Conservation (phyloP, 768 basidiomycete genomes). For the Kwoniella heveanensis region DNA sequence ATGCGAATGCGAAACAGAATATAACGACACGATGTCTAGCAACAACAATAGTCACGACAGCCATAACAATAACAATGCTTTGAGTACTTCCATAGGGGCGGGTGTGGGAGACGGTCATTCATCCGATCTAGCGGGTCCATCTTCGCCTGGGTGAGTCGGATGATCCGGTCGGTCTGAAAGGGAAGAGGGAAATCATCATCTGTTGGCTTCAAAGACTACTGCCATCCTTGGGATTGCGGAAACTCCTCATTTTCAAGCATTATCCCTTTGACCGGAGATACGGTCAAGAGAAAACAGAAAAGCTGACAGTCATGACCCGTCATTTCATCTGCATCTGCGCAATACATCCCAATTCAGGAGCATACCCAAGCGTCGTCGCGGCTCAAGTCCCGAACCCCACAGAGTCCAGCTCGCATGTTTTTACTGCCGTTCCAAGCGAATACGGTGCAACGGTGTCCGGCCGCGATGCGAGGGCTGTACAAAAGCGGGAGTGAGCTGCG, state of each 20-base stretch:
- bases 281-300: too few species aligned
- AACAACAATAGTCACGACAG: neutral
- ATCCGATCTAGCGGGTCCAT: conserved; percentile 11
- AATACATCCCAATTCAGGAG: too few species aligned
- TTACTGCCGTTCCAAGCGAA: conserved; percentile 41
- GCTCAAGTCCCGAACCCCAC: conserved; percentile 19
- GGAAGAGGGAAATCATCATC: too few species aligned
- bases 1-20: too few species aligned
- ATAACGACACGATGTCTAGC: neutral
- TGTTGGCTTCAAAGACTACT: too few species aligned
- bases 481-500: conserved; percentile 44
- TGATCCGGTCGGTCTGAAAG: too few species aligned
- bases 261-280: too few species aligned
- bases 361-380: conserved; percentile 1
- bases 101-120: neutral
- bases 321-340: neutral
- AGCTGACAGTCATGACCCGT: neutral
- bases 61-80: neutral
- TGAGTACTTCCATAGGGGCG: too few species aligned
- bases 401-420: conserved; percentile 46
- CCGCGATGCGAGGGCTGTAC: conserved; percentile 40
- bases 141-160: conserved; percentile 11
- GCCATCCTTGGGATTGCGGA: too few species aligned
- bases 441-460: conserved; percentile 40
- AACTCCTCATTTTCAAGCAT: too few species aligned